A percentile compares a stretch with the other conserved stretches of the same genome.
Conservation (phyloP, 352 stramenopile species). For the Globisporangium cederbergense region DNA sequence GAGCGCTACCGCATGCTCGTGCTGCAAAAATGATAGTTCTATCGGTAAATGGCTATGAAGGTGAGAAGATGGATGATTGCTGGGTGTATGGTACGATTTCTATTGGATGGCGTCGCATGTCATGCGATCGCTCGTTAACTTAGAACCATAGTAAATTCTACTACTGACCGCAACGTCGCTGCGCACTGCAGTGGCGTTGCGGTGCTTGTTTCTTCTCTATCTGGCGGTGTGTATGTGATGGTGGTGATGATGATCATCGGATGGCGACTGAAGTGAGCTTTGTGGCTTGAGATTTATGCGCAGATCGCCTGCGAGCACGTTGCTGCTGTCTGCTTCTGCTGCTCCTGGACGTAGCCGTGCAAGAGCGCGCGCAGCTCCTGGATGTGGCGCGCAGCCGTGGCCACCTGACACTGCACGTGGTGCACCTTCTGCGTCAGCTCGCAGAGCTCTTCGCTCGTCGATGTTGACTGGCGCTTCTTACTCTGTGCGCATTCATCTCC, state of each 20-base stretch:
- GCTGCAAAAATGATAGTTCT: constrained; percentile 44
- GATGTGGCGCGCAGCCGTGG: constrained; percentile 12
- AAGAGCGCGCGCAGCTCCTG: constrained; percentile 11
- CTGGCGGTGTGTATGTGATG: not conserved
- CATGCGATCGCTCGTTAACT: not conserved
- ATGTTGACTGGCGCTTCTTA: not conserved
- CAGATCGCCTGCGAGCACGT: not conserved
- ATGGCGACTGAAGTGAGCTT: not conserved
- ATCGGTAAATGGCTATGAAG: too few relatives aligned
- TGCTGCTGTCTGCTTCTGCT: not conserved
- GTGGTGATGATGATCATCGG: not conserved
- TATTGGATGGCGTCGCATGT: not conserved
- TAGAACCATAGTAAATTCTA: not conserved
- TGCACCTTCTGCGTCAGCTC: constrained; percentile 11
- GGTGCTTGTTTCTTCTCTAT: not conserved
- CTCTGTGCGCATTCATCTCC: too few relatives aligned
- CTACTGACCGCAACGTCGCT: not conserved
- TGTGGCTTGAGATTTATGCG: not conserved
- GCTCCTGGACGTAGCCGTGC: not conserved
- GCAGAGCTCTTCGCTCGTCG: not conserved
- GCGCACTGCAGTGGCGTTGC: not conserved
- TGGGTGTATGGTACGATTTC: constrained; percentile 1
- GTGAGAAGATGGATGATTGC: too few relatives aligned
- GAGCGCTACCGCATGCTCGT: constrained; percentile 67
- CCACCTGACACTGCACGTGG: constrained; percentile 7